These are phyloP conservation scores for Bipolaris sorokiniana DNA, from an alignment of 2,329 filamentous ascomycete genomes.

Conservation along the genomic window DNA sequence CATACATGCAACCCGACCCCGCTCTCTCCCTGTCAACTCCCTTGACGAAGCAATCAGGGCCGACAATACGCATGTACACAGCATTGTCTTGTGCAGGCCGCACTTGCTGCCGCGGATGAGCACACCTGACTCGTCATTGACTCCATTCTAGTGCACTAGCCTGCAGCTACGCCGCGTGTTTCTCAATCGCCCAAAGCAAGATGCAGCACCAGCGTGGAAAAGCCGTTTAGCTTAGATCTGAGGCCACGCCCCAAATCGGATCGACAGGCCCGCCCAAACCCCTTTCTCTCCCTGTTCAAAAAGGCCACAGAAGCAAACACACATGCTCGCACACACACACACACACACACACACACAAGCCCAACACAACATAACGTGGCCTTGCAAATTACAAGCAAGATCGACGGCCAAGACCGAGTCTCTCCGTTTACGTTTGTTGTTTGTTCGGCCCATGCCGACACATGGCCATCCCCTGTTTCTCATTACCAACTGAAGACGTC, in stretches of 20 bases:
- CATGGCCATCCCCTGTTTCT: not conserved
- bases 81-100: not conserved
- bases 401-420: conserved; percentile 8
- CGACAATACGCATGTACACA: conserved; percentile 6
- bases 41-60: conserved; percentile 12
- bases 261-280: conserved; percentile 38
- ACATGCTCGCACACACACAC: not conserved
- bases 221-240: conserved; percentile 45
- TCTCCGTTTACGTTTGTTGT: not conserved
- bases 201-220: conserved; percentile 39
- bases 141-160: conserved; percentile 17
- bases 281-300: conserved; percentile 22
- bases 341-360: not conserved
- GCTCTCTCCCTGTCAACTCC: not conserved
- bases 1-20: not conserved
- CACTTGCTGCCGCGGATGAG: conserved; percentile 3
- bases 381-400: conserved; percentile 9
- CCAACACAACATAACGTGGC: conserved; percentile 12
- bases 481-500: conserved; percentile 1
- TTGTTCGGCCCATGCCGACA: conserved; percentile 12
- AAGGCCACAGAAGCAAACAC: conserved; percentile 25
- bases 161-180: conserved; percentile 16
- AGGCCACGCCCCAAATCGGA: conserved; percentile 41
- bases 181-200: conserved; percentile 28
- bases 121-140: conserved; percentile 26